Evolutionary conservation across 2,329 filamentous ascomycete species (phyloP).

Genomic region (Sporothrix dimorphospora): DNA sequence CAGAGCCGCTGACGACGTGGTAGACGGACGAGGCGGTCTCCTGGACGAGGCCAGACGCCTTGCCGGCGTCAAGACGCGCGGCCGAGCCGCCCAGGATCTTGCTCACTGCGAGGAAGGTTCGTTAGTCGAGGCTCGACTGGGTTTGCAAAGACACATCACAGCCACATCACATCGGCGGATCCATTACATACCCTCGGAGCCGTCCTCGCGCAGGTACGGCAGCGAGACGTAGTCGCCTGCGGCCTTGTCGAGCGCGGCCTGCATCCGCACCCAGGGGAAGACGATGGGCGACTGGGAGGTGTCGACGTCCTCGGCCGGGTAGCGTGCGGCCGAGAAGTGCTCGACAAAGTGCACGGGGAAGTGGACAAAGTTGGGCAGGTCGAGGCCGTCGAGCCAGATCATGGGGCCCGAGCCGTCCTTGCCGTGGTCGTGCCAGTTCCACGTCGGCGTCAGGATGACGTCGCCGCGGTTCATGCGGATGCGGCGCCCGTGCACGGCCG

Average conservation of each 20-base stretch:
- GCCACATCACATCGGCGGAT: too few relatives aligned
- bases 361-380: constrained; percentile 54
- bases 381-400: constrained; percentile 61
- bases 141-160: too few relatives aligned
- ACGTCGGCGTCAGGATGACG: constrained; percentile 58
- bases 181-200: constrained; percentile 40
- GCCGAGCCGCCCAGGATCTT: constrained; percentile 53
- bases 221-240: constrained; percentile 38
- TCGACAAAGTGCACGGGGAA: constrained; percentile 59
- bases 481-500: constrained; percentile 55
- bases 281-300: constrained; percentile 53
- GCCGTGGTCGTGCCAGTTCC: constrained; percentile 63
- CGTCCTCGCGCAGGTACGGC: constrained; percentile 42
- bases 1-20: constrained; percentile 54
- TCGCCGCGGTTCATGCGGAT: constrained; percentile 55
- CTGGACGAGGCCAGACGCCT: constrained; percentile 43
- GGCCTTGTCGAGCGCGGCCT: constrained; percentile 44
- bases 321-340: constrained; percentile 50
- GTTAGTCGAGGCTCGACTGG: too few relatives aligned
- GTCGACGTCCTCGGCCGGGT: constrained; percentile 48
- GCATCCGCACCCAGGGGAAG: constrained; percentile 54
- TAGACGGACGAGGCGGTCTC: constrained; percentile 59
- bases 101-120: too few relatives aligned
- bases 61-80: constrained; percentile 46
- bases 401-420: constrained; percentile 56